phyloP scores from a whole-genome alignment of 768 basidiomycete species.

The Suillus paluster region DNA sequence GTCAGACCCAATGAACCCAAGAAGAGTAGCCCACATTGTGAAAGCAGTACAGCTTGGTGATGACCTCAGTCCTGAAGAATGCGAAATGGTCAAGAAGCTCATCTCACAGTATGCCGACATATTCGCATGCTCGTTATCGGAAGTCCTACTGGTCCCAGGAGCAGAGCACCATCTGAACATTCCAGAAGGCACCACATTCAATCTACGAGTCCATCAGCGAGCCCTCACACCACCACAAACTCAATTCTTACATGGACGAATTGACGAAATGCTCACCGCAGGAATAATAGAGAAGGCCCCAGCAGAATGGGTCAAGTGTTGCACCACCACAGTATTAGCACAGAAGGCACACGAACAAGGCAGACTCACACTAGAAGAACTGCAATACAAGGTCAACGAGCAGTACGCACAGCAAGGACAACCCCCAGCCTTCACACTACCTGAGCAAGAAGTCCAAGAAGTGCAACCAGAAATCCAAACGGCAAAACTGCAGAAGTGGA shows the following conservation, averaged over 20 bases:
- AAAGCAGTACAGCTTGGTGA: conserved; percentile 29
- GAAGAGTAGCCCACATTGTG: conserved; percentile 25
- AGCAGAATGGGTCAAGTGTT: not conserved
- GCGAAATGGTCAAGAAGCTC: conserved; percentile 37
- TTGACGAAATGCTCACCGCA: conserved; percentile 7
- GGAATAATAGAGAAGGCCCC: not conserved
- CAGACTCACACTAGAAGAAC: conserved; percentile 38
- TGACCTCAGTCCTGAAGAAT: conserved; percentile 27
- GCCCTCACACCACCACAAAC: conserved; percentile 5
- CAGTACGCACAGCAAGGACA: not conserved
- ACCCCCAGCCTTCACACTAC: not conserved
- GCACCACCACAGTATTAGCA: conserved; percentile 37
- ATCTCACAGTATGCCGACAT: conserved; percentile 40
- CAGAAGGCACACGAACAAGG: conserved; percentile 39
- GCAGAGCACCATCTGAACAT: conserved; percentile 1
- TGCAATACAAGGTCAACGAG: conserved; percentile 36
- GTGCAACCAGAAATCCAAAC: not conserved
- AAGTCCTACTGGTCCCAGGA: conserved; percentile 35
- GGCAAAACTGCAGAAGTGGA: conserved; percentile 31
- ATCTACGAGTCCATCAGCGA: not conserved
- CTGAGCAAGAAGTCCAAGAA: no score
- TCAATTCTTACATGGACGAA: not conserved
- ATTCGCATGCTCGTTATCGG: conserved; percentile 44
- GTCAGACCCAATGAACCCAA: conserved; percentile 6
- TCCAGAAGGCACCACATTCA: not conserved